Conservation (phyloP, 495 filamentous ascomycete species). For the Paragyromitra xinjiangensis region DNA sequence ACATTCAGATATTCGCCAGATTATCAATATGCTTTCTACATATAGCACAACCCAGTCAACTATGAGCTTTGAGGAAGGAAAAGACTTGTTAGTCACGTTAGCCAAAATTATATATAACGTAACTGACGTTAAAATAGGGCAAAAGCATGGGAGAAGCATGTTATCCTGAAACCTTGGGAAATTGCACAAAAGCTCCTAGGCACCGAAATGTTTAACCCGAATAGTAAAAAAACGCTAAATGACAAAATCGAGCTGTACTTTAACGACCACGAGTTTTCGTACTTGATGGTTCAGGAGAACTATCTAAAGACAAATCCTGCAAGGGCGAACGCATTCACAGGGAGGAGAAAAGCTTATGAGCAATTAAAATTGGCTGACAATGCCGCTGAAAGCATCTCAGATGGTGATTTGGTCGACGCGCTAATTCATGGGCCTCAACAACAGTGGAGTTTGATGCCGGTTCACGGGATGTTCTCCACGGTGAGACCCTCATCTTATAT, state of each 20-base stretch:
- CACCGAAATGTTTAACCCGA: conserved; percentile 81
- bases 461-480: conserved; percentile 95
- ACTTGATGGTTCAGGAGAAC: conserved; percentile 97
- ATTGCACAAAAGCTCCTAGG: conserved; percentile 92
- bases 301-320: conserved; percentile 84
- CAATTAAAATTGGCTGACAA: conserved; percentile 81
- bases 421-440: conserved; percentile 99
- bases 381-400: conserved; percentile 93
- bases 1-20: conserved; percentile 93
- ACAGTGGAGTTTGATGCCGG: conserved; percentile 97
- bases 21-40: conserved; percentile 98
- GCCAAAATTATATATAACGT: neutral
- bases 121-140: conserved; percentile 57
- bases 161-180: conserved; percentile 97
- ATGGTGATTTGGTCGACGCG: conserved; percentile 93
- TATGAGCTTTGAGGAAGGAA: conserved; percentile 82
- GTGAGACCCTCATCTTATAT: conserved; percentile 89
- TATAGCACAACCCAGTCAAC: conserved; percentile 82
- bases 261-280: conserved; percentile 97
- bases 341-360: conserved; percentile 77
- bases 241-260: conserved; percentile 99
- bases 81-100: conserved; percentile 71
- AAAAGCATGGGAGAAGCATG: conserved; percentile 97
- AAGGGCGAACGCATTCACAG: conserved; percentile 66
- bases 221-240: conserved; percentile 84